Evolutionary conservation across 108 stramenopile genomes (phyloP), one percentile per base, ranked within the genome.

Genomic region (Epipyxis sp.): DNA sequence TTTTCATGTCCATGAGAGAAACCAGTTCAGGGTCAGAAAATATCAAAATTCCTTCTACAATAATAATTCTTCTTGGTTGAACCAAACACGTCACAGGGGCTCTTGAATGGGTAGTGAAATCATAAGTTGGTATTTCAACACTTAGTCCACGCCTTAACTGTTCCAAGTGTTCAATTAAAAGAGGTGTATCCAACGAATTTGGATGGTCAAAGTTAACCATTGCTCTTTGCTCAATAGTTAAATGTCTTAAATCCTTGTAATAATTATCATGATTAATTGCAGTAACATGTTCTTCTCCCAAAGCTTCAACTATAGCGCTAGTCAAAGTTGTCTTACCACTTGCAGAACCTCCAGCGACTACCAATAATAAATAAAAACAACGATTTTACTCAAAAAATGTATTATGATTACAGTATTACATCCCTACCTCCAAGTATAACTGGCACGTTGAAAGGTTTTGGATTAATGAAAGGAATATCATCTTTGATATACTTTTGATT

Each of bases 151-250:
- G 54, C 57, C 89, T 85, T 1, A 97, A 81, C 44, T 84, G 68
- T 50, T 78, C 69, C n/a, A 97, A 43, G 58, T 97, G 94, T 57
- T 90, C 42, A 20, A 93, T 86, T 40, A 97, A 80, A 45, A 97
- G 77, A 27, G 86, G 86, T 1, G 95, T 96, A 42, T 97, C 97
- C n/a, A 97, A 79, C 44, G 91, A 83, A 59, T 92, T 88, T 29
- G 97, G 97, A 67, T 97, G 97, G 79, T 97, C 97, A 71, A 95
- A 97, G 72, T 97, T 97, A 1, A 80, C 87, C 44, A 86, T 81
- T 6, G 82, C 86, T 29, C 93, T 84, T 69, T 90, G 88, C 59
- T 90, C 92, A n/a, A 90, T 32, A 0, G 94, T 59, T 29, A 92
- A 69, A 69, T 94, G 91, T 3, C 89, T 82, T 30, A 92, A 82